phyloP scores from a whole-genome alignment of 257 asterid species.

The Fraxinus anomala region DNA sequence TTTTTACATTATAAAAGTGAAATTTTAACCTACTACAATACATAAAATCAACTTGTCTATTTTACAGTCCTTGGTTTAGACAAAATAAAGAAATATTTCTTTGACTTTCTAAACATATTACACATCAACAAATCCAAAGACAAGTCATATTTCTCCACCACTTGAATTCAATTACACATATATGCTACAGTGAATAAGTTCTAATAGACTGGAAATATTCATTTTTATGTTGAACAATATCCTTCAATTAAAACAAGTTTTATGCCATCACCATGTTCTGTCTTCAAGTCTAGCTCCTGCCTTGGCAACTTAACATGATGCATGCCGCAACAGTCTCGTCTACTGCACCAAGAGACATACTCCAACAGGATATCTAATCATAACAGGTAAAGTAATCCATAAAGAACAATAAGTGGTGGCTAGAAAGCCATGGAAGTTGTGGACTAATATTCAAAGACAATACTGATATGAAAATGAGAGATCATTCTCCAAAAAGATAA shows the following conservation, averaged over 20 bases:
- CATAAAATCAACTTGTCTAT: too few relatives aligned
- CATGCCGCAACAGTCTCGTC: background rate
- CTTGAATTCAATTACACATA: background rate
- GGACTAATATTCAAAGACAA: background rate
- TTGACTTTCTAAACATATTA: too few relatives aligned
- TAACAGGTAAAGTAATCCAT: background rate
- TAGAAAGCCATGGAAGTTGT: background rate
- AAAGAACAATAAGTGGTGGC: background rate
- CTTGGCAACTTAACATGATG: background rate
- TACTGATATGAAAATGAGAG: background rate
- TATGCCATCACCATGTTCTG: background rate
- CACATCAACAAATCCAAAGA: too few relatives aligned
- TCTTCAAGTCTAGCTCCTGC: background rate
- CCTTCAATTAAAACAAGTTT: background rate
- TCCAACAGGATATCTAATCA: background rate
- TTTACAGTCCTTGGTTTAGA: too few relatives aligned
- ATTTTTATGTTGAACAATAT: background rate
- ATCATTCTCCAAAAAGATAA: background rate
- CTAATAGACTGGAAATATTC: background rate
- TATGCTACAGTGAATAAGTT: background rate
- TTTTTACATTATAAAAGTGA: too few relatives aligned
- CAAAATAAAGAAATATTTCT: too few relatives aligned
- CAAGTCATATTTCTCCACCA: background rate
- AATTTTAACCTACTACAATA: too few relatives aligned
- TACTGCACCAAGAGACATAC: background rate